phyloP scores from a whole-genome alignment of 202 grass and related monocot species.

The Dendrocalamus latiflorus region DNA sequence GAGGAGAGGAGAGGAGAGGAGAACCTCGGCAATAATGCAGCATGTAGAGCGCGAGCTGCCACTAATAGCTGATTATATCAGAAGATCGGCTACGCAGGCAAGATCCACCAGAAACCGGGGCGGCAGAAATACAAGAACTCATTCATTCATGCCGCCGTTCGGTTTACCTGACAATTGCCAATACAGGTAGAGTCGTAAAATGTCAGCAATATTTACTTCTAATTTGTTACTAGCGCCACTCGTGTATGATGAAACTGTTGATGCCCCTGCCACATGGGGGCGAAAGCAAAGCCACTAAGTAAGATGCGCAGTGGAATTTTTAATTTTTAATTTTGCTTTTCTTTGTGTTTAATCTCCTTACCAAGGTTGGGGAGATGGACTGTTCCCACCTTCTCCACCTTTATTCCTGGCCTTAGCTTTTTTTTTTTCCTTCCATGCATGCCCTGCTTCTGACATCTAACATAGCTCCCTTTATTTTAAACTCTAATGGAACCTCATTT shows the following conservation, averaged over 20 bases:
- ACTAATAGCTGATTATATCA: too few species aligned
- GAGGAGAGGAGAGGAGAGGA: not conserved
- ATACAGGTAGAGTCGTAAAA: too few species aligned
- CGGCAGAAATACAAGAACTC: not conserved
- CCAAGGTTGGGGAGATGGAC: not conserved
- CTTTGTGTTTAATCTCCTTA: not conserved
- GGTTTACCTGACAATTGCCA: not conserved
- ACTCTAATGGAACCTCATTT: too few species aligned
- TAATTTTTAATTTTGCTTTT: not conserved
- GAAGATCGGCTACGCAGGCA: too few species aligned
- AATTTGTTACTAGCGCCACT: too few species aligned
- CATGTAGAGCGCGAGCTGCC: not conserved
- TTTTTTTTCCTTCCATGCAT: not conserved
- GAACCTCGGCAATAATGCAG: not conserved
- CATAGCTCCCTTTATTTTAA: slow-evolving; percentile 23
- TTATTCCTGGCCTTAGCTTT: slow-evolving; percentile 1
- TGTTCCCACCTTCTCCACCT: not conserved
- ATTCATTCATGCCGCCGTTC: too few species aligned
- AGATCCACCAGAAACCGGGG: not conserved
- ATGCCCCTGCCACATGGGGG: not conserved
- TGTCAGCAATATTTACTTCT: too few species aligned
- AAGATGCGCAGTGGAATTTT: not conserved
- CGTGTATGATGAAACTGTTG: not conserved
- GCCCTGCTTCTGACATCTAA: not conserved
- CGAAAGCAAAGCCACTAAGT: not conserved